Evolutionary conservation across 1,284 basidiomycete species (phyloP), one percentile per base, ranked within the genome.

Genomic region (Moesziomyces globuligerus): DNA sequence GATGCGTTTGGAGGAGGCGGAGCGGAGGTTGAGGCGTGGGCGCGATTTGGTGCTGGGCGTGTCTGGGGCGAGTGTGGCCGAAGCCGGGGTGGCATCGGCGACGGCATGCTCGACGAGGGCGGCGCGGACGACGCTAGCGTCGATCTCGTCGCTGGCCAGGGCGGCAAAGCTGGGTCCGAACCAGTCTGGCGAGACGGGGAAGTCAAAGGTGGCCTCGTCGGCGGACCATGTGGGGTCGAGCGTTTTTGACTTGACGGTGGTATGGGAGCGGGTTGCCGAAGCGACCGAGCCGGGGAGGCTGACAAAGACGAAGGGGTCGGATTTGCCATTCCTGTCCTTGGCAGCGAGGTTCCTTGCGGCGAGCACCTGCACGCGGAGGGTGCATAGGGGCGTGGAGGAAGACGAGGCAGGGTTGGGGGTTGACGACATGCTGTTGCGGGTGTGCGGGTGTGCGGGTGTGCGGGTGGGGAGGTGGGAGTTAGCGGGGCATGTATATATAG

Each of bases 181-280:
- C 62, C 80, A 80, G 23, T 80, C 75, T 10, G 70, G 58, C 1
- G 61, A 41, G 17, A 78, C 57, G 25, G 61, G 62, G 26, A 70
- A 70, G 20, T 77, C 65, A 49, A 75, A 69, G 0, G 66, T 59
- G 18, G 74, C 80, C 39, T 78, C 77, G 4, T 56, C 53, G n/a
- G 60, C 25, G 0, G 85, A 82, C 82, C 89, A 97, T 3, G 84
- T 83, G 0, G 94, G 94, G 75, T 91, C 90, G n/a, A 91, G 81
- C 0, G 87, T 90, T 60, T 89, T 88, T 81, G 90, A 92, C 32
- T 88, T 84, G n/a, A 92, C 91, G 0, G 92, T 88, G 0, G 93
- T 95, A 41, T 88, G 85, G n/a, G 89, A 86, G 5, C 86, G 87
- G 32, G 87, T 86, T n/a, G 42, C 48, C 5, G 66, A 50, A 10